A percentile compares a stretch with the other conserved stretches of the same genome.
Conservation (phyloP, 2,329 filamentous ascomycete genomes). For the Diaporthe vaccinii region DNA sequence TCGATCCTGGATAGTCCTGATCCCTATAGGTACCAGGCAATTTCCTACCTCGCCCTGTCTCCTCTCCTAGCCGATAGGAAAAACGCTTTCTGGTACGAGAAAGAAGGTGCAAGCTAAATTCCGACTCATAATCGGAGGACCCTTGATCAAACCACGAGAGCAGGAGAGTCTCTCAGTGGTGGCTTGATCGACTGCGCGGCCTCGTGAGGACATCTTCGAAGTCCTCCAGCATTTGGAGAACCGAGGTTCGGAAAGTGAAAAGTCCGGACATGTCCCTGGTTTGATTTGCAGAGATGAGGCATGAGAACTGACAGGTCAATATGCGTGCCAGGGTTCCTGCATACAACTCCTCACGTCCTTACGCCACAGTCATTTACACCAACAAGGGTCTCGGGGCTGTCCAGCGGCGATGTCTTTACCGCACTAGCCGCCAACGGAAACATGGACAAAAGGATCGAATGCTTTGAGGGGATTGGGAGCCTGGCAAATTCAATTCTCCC, state of each 20-base stretch:
- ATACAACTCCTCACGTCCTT: conserved; percentile 7
- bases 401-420: not conserved
- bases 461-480: not conserved
- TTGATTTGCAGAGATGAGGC: not conserved
- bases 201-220: not conserved
- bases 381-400: not conserved
- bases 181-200: not conserved
- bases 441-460: not conserved
- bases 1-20: not conserved
- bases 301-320: conserved; percentile 11
- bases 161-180: not conserved
- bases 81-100: not conserved
- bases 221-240: not conserved
- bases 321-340: not conserved
- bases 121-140: accelerated
- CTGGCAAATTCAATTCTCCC: not conserved
- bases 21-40: not conserved
- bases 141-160: not conserved
- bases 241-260: not conserved
- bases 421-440: not conserved
- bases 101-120: accelerated
- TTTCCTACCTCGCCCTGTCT: not conserved
- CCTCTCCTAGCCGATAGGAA: not conserved
- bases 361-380: not conserved
- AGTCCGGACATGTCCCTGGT: not conserved